phyloP scores from a whole-genome alignment of 257 asterid species.

The Solanum chiquidenum region DNA sequence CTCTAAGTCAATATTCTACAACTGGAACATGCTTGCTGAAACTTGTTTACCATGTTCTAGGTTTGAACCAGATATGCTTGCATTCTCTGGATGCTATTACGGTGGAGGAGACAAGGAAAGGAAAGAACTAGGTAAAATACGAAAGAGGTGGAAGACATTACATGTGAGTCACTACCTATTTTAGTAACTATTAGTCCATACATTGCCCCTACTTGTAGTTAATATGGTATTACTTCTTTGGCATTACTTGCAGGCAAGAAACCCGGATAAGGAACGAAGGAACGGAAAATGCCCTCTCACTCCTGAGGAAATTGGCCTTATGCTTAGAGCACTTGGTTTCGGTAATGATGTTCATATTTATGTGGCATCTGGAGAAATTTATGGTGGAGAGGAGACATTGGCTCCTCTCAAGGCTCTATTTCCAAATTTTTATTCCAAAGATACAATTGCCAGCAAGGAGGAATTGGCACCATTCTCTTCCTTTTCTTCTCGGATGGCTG shows the following conservation, averaged over 20 bases:
- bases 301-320: conserved; percentile 73
- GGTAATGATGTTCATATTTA: conserved; percentile 60
- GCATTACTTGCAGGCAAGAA: conserved; percentile 25
- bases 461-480: conserved; percentile 49
- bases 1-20: neutral
- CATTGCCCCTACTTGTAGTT: neutral
- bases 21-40: neutral
- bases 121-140: conserved; percentile 35
- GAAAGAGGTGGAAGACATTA: conserved; percentile 63
- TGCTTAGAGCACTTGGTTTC: conserved; percentile 69
- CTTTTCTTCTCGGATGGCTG: conserved; percentile 77
- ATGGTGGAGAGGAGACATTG: conserved; percentile 56
- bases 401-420: conserved; percentile 62
- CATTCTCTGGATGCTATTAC: conserved; percentile 74
- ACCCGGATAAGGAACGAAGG: conserved; percentile 60
- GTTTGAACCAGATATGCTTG: conserved; percentile 81
- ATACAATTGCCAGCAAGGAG: conserved; percentile 51
- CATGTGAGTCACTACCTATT: conserved; percentile 31
- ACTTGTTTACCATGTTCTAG: conserved; percentile 14
- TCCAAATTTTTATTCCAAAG: conserved; percentile 63
- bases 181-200: neutral
- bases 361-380: conserved; percentile 73
- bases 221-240: neutral
- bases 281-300: conserved; percentile 64
- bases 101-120: conserved; percentile 63